Evolutionary conservation across 1,139 yeast genomes (phyloP).

Genomic region (Debaryomyces sp.): DNA sequence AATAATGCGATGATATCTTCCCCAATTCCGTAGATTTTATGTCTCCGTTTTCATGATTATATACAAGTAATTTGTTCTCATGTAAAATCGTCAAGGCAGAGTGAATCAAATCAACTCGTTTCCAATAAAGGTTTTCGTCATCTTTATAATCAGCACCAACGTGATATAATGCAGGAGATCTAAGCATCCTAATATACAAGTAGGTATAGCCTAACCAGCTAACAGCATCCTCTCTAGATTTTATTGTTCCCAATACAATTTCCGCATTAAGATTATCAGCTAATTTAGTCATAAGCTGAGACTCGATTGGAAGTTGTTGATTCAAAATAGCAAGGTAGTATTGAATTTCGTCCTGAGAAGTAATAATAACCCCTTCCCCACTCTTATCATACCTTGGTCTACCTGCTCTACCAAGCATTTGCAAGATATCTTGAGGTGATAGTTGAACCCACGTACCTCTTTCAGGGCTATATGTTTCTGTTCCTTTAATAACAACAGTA

Average conservation of each 20-base stretch:
- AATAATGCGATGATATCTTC: slow-evolving; percentile 82
- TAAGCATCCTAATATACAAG: slow-evolving; percentile 76
- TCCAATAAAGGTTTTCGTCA: slow-evolving; percentile 47
- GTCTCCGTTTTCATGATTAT: slow-evolving; percentile 51
- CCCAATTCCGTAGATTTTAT: slow-evolving; percentile 74
- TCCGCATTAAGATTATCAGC: slow-evolving; percentile 88
- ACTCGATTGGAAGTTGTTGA: slow-evolving; percentile 91
- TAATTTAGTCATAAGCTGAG: slow-evolving; percentile 72
- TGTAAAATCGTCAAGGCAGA: slow-evolving; percentile 69
- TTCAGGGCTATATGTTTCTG: slow-evolving; percentile 91
- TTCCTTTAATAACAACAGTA: slow-evolving; percentile 92
- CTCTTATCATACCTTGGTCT: slow-evolving; percentile 90
- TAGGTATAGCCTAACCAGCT: slow-evolving; percentile 83
- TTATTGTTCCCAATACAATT: slow-evolving; percentile 71
- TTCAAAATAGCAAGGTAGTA: slow-evolving; percentile 87
- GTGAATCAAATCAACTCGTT: slow-evolving; percentile 70
- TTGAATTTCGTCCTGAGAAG: slow-evolving; percentile 82
- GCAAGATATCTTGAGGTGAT: slow-evolving; percentile 91
- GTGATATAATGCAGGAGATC: slow-evolving; percentile 72
- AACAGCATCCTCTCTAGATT: slow-evolving; percentile 64
- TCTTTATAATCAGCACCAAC: slow-evolving; percentile 68
- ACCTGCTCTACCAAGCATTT: slow-evolving; percentile 98
- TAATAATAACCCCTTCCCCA: slow-evolving; percentile 94
- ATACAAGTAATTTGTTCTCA: slow-evolving; percentile 58
- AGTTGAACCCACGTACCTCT: slow-evolving; percentile 86